Evolutionary conservation across 352 stramenopile species (phyloP), one percentile per base, ranked within the genome.

Genomic region (Pythium myriotylum): DNA sequence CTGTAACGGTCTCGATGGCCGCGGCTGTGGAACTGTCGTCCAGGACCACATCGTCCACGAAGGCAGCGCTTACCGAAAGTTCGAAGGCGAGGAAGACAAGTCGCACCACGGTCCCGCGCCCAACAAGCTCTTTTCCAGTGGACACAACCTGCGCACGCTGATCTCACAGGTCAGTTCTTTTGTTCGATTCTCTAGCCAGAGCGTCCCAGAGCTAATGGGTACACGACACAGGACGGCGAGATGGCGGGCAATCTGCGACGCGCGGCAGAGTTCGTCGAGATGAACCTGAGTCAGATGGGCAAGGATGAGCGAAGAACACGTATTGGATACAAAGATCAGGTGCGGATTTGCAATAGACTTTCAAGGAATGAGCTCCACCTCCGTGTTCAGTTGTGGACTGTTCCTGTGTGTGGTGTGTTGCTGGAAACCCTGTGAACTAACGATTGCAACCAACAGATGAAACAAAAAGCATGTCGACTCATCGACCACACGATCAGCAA

Each of bases 281-380:
- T 98, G 77, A 98, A 98, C 65, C 84, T 98, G 70, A 97, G 86
- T 68, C 91, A 98, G 68, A 98, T 98, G 83, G 95, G 96, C 54
- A 98, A 98, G 61, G 93, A 98, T 47, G 93, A 98, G 74, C 88
- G 92, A 46, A 85, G 92, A 45, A 99, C 96, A 32, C 81, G 96
- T 62, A 97, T 97, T 63, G 96, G 96, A 53, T 99, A 99, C 81
- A 99, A 99, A 73, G 96, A 99, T 71, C 86, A 97, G 79, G 85
- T 98, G 49, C 39, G 61, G 20, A 27, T 23, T 23, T n/a, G 39
- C 51, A 58, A 58, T 48, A 49, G 33, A 51, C 26, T n/a, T 2
- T 29, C 9, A 19, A n/a, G 51, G 16, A 29, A 35, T 39, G 23
- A 35, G 29, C 29, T 35, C 41, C 16, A 48, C 14, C 19, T 20